These are phyloP conservation scores for Colletotrichum sp. DNA, from an alignment of 2,329 filamentous ascomycete genomes.

Conservation along the genomic window DNA sequence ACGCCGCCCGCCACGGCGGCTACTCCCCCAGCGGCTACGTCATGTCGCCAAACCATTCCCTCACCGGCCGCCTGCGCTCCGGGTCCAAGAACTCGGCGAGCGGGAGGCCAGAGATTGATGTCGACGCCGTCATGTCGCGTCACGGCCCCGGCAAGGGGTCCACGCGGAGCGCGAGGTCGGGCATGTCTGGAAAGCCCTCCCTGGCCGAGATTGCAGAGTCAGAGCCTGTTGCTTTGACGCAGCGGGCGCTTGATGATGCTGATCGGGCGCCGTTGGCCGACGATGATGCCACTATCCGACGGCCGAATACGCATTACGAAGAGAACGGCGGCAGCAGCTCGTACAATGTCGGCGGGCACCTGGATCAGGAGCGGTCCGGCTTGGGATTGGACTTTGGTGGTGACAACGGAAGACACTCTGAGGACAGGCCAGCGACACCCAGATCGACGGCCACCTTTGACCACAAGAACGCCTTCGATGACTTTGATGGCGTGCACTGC, in stretches of 20 bases:
- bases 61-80: constrained; percentile 62
- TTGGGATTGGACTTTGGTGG: constrained; percentile 11
- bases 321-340: not conserved
- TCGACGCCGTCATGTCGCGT: constrained; percentile 48
- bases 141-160: constrained; percentile 62
- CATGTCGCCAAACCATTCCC: constrained; percentile 69
- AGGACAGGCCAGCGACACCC: constrained; percentile 29
- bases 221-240: constrained; percentile 56
- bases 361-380: constrained; percentile 24
- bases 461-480: constrained; percentile 70
- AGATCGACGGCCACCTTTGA: constrained; percentile 45
- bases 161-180: constrained; percentile 52
- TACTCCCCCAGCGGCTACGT: constrained; percentile 73
- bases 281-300: constrained; percentile 42
- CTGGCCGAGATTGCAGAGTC: constrained; percentile 64
- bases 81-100: constrained; percentile 54
- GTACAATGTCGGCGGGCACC: constrained; percentile 36
- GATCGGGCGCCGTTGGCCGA: constrained; percentile 45
- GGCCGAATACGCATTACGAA: constrained; percentile 23
- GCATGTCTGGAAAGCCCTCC: constrained; percentile 44
- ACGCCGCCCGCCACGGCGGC: constrained; percentile 68
- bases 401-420: constrained; percentile 1
- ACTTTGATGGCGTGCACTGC: constrained; percentile 84
- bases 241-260: constrained; percentile 58
- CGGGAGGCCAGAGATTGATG: constrained; percentile 46